phyloP scores from a whole-genome alignment of 2,329 filamentous ascomycete species.

The Myotisia sp. region DNA sequence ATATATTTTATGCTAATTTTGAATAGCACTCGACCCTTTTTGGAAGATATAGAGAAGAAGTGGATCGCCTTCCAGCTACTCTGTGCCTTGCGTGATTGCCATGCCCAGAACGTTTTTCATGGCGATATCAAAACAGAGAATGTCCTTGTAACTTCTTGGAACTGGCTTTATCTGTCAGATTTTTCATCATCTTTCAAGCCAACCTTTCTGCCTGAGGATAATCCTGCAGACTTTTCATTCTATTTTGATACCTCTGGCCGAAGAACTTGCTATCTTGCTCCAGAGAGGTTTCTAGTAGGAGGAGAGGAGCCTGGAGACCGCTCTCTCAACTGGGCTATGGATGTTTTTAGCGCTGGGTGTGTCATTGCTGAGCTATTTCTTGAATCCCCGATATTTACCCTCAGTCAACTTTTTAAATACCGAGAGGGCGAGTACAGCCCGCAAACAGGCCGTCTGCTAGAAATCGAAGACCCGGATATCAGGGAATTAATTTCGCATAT shows the following conservation, averaged over 20 bases:
- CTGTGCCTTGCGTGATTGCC: conserved; percentile 82
- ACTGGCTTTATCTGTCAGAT: conserved; percentile 96
- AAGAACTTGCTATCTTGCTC: conserved; percentile 86
- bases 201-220: conserved; percentile 84
- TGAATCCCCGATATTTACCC: conserved; percentile 90
- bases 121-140: conserved; percentile 99
- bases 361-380: conserved; percentile 94
- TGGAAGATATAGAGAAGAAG: conserved; percentile 97
- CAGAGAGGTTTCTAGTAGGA: conserved; percentile 71
- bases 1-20: conserved; percentile 16
- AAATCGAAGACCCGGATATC: conserved; percentile 76
- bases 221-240: conserved; percentile 93
- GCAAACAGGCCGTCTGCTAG: conserved; percentile 60
- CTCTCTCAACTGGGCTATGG: conserved; percentile 82
- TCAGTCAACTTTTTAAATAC: conserved; percentile 92
- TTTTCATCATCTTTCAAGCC: conserved; percentile 95
- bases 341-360: conserved; percentile 92
- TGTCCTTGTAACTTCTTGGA: conserved; percentile 93
- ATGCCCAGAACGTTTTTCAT: conserved; percentile 77
- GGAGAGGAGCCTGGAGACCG: conserved; percentile 51
- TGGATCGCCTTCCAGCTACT: conserved; percentile 95
- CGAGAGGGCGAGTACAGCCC: conserved; percentile 86
- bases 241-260: conserved; percentile 90
- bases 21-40: conserved; percentile 73
- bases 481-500: conserved; percentile 85